Percentiles rank a stretch among this genome's conserved stretches.
These are phyloP conservation scores for Condylostoma magnum DNA, from an alignment of 169 alveolate genomes.

Conservation along the genomic window DNA sequence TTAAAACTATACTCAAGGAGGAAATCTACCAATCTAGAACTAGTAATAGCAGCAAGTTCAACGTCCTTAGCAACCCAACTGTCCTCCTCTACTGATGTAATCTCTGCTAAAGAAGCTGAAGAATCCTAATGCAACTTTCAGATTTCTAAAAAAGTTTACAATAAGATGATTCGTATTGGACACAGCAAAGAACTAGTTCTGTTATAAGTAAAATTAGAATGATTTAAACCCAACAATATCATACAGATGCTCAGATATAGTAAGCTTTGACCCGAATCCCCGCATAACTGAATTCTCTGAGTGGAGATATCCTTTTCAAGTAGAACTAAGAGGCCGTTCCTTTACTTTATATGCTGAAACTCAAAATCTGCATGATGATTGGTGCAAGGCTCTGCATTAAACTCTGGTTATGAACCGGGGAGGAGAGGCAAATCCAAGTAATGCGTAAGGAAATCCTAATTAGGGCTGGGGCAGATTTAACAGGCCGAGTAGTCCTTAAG, in stretches of 20 bases:
- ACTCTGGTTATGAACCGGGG: too few relatives aligned
- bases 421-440: too few relatives aligned
- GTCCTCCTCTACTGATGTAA: too few relatives aligned
- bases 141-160: conserved; percentile 9
- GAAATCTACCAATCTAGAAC: too few relatives aligned
- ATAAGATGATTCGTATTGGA: conserved; percentile 24
- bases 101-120: conserved; percentile 26
- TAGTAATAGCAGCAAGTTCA: too few relatives aligned
- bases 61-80: too few relatives aligned
- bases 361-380: not conserved
- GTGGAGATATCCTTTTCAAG: conserved; percentile 3
- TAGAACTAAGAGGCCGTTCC: not conserved
- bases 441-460: too few relatives aligned
- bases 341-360: conserved; percentile 17
- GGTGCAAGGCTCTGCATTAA: conserved; percentile 7
- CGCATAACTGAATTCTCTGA: not conserved
- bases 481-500: too few relatives aligned
- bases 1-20: too few relatives aligned
- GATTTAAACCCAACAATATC: not conserved
- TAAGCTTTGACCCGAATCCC: conserved; percentile 26
- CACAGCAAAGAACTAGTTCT: not conserved
- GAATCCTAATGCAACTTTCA: not conserved
- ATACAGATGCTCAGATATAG: not conserved
- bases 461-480: too few relatives aligned
- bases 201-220: not conserved